These are phyloP conservation scores for Lentinula edodes DNA, from an alignment of 768 basidiomycete genomes.

Conservation along the genomic window DNA sequence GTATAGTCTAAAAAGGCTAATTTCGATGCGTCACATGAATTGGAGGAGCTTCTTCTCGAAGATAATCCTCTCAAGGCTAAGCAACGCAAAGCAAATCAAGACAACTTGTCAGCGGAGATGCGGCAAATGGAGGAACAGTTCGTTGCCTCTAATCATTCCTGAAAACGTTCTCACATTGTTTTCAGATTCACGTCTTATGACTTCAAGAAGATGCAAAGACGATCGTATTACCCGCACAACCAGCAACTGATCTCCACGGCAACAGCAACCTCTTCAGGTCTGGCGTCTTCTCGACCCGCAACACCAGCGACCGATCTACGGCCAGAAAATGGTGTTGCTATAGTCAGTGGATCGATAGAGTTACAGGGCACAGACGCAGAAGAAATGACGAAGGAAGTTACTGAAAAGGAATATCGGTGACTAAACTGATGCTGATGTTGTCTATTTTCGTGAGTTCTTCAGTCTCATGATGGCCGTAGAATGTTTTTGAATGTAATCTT, in stretches of 20 bases:
- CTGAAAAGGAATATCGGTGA: conserved; percentile 43
- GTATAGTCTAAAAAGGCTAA: conserved; percentile 98
- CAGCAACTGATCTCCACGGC: conserved; percentile 69
- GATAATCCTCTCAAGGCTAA: conserved; percentile 97
- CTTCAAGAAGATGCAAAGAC: conserved; percentile 86
- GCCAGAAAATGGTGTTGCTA: conserved; percentile 34
- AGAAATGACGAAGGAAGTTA: conserved; percentile 32
- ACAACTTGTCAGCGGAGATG: conserved; percentile 88
- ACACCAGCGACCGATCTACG: conserved; percentile 58
- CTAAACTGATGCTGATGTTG: background rate
- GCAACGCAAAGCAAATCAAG: conserved; percentile 85
- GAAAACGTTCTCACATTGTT: background rate
- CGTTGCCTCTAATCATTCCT: conserved; percentile 19
- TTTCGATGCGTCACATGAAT: conserved; percentile 97
- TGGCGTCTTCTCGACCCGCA: conserved; percentile 66
- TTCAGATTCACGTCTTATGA: conserved; percentile 86
- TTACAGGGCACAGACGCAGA: conserved; percentile 34
- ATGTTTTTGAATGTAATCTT: background rate
- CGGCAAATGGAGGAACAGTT: conserved; percentile 98
- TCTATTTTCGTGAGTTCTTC: background rate
- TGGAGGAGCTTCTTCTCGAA: conserved; percentile 92
- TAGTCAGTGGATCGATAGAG: conserved; percentile 36
- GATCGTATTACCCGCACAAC: conserved; percentile 87
- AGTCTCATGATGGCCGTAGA: background rate
- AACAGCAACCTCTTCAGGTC: conserved; percentile 67